Percentiles rank a stretch among this genome's conserved stretches.
phyloP scores from a whole-genome alignment of 1,284 basidiomycete species.

The Anthracocystis walkeri region DNA sequence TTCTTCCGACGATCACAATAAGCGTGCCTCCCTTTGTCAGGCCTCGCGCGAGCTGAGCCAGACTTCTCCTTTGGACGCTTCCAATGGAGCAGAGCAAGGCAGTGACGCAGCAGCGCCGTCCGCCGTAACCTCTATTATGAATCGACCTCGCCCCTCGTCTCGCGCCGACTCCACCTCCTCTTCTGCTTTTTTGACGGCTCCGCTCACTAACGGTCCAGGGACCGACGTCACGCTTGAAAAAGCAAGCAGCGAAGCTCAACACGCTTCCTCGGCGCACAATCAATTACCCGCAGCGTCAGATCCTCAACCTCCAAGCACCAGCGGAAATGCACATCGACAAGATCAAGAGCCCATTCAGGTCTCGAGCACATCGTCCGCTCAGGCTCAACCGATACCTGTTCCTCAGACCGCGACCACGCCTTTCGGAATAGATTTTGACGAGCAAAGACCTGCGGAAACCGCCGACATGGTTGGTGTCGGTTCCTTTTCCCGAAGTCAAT shows the following conservation, averaged over 20 bases:
- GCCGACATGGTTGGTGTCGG: conserved; percentile 56
- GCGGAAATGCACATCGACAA: neutral
- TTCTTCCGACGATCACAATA: conserved; percentile 20
- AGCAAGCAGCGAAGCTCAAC: neutral
- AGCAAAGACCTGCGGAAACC: neutral
- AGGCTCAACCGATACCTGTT: conserved; percentile 9
- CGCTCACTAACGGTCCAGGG: neutral
- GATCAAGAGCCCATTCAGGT: neutral
- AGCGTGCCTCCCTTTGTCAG: conserved; percentile 27
- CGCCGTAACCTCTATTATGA: conserved; percentile 15
- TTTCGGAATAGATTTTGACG: neutral
- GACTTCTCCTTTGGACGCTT: neutral
- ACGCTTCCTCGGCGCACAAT: too few relatives aligned
- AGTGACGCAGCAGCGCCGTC: neutral
- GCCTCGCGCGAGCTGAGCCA: conserved; percentile 23
- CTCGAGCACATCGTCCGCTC: neutral
- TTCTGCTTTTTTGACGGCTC: conserved; percentile 16
- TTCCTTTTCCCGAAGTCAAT: conserved; percentile 49
- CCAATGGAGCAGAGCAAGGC: neutral
- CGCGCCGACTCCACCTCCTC: conserved; percentile 28
- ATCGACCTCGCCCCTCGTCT: conserved; percentile 38
- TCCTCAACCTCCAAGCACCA: neutral
- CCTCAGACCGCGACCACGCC: neutral
- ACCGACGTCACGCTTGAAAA: neutral
- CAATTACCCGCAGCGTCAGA: too few relatives aligned